Evolutionary conservation across 768 basidiomycete species (phyloP), one percentile per base, ranked within the genome.

Genomic region (Tremella fuciformis): DNA sequence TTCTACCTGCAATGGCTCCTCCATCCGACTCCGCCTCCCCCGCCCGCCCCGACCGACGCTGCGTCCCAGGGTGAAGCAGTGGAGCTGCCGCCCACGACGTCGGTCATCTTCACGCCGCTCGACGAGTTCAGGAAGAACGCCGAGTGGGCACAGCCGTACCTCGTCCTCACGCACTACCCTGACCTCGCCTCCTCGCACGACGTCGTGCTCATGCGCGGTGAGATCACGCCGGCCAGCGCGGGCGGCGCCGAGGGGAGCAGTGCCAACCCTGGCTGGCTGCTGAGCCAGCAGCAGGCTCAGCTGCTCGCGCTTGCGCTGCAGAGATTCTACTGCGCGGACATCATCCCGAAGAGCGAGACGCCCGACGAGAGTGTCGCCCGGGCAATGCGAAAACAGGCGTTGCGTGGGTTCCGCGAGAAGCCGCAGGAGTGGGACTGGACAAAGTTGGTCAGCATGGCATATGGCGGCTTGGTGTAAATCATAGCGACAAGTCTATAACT

Each of bases 1-100:
- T 91, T 86, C 76, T 86, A 85, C 70, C 79, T 97, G 59, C 87
- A 99, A 76, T 98, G 96, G 94, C 81, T 82, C 39, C 88, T 94
- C 75, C 86, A 94, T 71, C 84, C 83, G 7, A 78, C 84, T 0
- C 89, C 90, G 0, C 77, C 80, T 1, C 71, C 79, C n/a, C 47
- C 50, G 77, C 80, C 40, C 57, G 6, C 42, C 16, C 15, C n/a
- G n/a, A 46, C 42, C n/a, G 22, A 46, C 15, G 22, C 22, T 6
- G n/a, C 6, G 6, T 4, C 22, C 6, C n/a, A 46, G n/a, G n/a
- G n/a, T 8, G 42, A 46, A 15, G 42, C n/a, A 8, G 39, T 67
- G 78, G 64, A 65, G 84, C 84, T 73, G 63, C 79, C 46, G 74
- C 79, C 59, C 73, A 70, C 67, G 4, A 84, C 91, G 6, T 92